Base-by-base conservation (phyloP, 768 basidiomycete species). In the Atractiella rhizophila region DNA sequence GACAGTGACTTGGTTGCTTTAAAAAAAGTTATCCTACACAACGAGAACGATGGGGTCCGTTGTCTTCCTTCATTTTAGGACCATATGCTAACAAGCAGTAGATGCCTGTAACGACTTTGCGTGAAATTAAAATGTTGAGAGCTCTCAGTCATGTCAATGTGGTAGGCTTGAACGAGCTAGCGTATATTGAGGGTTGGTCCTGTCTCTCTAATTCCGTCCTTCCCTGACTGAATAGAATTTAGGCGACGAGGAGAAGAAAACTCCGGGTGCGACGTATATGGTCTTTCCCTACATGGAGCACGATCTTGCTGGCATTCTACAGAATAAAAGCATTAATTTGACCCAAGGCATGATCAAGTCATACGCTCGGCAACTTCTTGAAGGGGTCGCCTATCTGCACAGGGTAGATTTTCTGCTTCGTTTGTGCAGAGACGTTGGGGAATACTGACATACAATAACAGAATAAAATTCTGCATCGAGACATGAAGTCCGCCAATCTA, bases 221-320 rank as follows among this genome's bases (percentile, higher is more conserved):
- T 16, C 9, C n/a, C 12, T 7, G 13, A 1, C 29, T 43, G 15
- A 24, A 2, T n/a, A 5, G 6, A 2, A 4, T 15, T 4, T 42
- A 54, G 53, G 50, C 30, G 46, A 53, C 34, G 33, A 34, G 2
- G 16, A 28, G 15, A 24, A 32, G 13, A 31, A 49, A 23, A 12
- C 20, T 28, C 71, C 76, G 20, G 62, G 81, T 40, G 80, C 79
- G 4, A 80, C 94, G 12, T 91, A 80, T 60, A 91, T 96, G 83
- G 88, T 94, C 30, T 98, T 96, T 54, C 91, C 91, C 0, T 98
- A 94, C 61, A 96, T 96, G 91, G 91, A 96, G 53, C 88, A 98
- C 53, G 91, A 98, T 60, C 70, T 98, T 10, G 83, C 88, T 2
- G 91, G 91, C 3, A 59, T 96, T 28, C 62, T 98, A 45, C 81